Evolutionary conservation across 192 early-diverging fungal genomes (phyloP).

Genomic region (Backusella sp.): DNA sequence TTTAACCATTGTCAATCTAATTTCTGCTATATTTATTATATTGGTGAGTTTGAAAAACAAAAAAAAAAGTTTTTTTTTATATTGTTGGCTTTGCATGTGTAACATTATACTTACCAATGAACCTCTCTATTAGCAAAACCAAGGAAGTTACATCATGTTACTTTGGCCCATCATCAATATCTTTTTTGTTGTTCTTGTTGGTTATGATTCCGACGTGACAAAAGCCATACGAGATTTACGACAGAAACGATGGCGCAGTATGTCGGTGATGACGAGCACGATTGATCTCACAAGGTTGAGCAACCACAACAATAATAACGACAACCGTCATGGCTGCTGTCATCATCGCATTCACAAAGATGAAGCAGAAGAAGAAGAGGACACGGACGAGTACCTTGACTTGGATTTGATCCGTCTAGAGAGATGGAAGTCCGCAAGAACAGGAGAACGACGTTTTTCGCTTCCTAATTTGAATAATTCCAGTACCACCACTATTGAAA

Average conservation of each 20-base stretch:
- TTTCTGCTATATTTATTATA: slow-evolving; percentile 28
- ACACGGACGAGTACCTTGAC: background rate
- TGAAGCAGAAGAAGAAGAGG: background rate
- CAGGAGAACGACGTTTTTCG: slow-evolving; percentile 3
- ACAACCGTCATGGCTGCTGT: background rate
- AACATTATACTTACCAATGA: background rate
- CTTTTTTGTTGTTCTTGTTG: slow-evolving; percentile 28
- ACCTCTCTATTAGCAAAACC: slow-evolving; percentile 1
- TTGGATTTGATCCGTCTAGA: background rate
- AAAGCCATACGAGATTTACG: slow-evolving; percentile 15
- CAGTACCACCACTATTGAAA: background rate
- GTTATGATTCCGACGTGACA: slow-evolving; percentile 27
- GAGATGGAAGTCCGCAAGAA: background rate
- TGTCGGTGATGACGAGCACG: background rate
- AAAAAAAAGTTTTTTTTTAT: background rate
- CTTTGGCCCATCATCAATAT: slow-evolving; percentile 32
- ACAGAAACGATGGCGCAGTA: background rate
- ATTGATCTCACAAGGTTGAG: background rate
- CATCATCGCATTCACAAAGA: background rate
- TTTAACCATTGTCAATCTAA: slow-evolving; percentile 26
- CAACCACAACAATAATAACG: background rate
- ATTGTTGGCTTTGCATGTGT: background rate
- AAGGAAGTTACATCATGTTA: slow-evolving; percentile 8
- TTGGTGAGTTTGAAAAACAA: background rate
- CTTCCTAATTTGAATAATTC: slow-evolving; percentile 1